Base-by-base conservation (phyloP, 495 filamentous ascomycete species). In the Staphylotrichum tortipilum region DNA sequence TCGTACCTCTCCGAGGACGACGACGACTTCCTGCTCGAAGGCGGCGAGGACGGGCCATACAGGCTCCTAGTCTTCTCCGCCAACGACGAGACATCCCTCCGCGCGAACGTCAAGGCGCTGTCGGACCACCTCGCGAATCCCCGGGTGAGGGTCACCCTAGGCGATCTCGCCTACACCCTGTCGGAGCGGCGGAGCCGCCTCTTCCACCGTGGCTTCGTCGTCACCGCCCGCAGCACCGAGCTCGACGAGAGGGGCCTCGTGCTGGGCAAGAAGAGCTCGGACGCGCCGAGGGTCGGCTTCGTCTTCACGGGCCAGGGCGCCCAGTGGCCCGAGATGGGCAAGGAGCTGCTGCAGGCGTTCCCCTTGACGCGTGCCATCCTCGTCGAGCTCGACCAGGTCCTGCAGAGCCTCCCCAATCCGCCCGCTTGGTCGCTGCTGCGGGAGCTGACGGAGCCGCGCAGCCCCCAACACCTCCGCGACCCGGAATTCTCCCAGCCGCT, bases 71-170 rank as follows among this genome's bases (percentile, higher is more conserved):
- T 46, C 0, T 36, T 64, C 8, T 65, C 62, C 1, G 62, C 57
- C 4, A 60, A 62, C 24, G 49, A 57, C 17, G 37, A 31, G 11
- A 7, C 21, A 3, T 53, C 57, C 21, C 49, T 62, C 0, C 44
- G 39, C 4, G 18, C n/a, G 1, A 48, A 52, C 19, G 45, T 59
- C 10, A 9, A 42, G 26, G 12, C 47, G 2, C 51, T 56, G n/a
- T 7, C 37, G 7, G 41, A 53, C 21, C 61, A 69, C 28, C 40
- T 67, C 1, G 23, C 37, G 12, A 52, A 65, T 10, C 60, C 52
- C 0, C 29, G 44, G 2, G 58, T 64, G 1, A 54, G 44, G 3
- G 47, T 64, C 2, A 10, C 7, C 4, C 33, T 55, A 18, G 10
- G 24, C 3, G 47, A 45, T 15, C n/a, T 55, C 0, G 33, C 33